Evolutionary conservation across 371 early-diverging fungal species (phyloP).

Genomic region (Nematocida ausubeli): DNA sequence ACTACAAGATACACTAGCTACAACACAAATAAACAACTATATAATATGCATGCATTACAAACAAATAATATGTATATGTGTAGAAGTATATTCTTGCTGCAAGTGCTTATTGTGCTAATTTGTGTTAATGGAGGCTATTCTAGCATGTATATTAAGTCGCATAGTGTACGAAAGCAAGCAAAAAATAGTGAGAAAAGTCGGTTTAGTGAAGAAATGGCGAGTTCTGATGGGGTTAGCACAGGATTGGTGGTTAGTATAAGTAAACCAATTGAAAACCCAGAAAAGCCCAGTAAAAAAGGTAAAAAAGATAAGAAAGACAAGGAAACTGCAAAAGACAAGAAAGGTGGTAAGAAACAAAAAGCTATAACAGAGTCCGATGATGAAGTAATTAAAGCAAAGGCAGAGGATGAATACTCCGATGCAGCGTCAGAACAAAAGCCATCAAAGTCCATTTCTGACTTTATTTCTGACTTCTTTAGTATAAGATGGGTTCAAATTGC

Average conservation of each 20-base stretch:
- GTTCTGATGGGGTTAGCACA: neutral
- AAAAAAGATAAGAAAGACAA: neutral
- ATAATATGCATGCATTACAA: too few relatives aligned
- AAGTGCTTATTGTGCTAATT: too few relatives aligned
- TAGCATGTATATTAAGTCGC: neutral
- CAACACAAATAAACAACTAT: too few relatives aligned
- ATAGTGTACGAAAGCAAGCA: too few relatives aligned
- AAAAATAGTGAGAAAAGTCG: neutral
- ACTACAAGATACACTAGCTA: too few relatives aligned
- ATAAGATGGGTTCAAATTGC: neutral
- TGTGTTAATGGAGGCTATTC: too few relatives aligned
- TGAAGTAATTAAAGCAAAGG: neutral
- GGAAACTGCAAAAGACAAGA: neutral
- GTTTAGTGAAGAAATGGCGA: neutral
- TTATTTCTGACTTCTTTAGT: neutral
- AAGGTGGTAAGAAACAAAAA: neutral
- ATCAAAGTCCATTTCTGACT: neutral
- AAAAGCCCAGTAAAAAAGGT: neutral
- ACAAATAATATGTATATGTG: too few relatives aligned
- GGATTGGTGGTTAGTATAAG: neutral
- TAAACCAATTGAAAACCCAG: too few relatives aligned
- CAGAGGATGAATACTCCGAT: neutral
- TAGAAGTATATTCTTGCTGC: too few relatives aligned
- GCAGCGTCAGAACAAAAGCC: slow-evolving; percentile 13
- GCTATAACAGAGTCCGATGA: neutral